Base-by-base conservation (phyloP, 2,329 filamentous ascomycete species). In the Penicillium oxalicum region DNA sequence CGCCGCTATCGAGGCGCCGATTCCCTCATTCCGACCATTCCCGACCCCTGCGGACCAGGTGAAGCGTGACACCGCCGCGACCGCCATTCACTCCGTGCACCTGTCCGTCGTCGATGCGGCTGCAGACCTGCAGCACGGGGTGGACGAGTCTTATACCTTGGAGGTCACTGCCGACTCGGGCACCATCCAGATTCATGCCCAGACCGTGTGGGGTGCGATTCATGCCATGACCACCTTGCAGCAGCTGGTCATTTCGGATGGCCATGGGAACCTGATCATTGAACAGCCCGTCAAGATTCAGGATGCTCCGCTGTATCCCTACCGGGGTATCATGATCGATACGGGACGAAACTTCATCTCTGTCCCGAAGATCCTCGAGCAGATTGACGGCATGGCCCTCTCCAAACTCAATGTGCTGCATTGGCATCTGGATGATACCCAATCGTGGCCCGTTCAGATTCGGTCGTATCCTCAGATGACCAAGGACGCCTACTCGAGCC, bases 341-440 rank as follows among this genome's bases (percentile, higher is more conserved):
- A 73, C 71, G 2, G 77, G 73, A 7, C 77, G 77, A 42, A 80
- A 81, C 61, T 81, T 74, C 60, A 73, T 80, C 49, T 72, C 73
- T 29, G 58, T 75, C 32, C 54, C 52, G 35, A 80, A 80, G 64
- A 75, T 80, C 51, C 58, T 69, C 12, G 77, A 80, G 62, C 77
- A 80, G 58, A 70, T 80, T 47, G 71, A 79, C 48, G 77, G 72
- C 48, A 74, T 81, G 70, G 69, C 77, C 6, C 67, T 80, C 40
- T 74, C 77, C 47, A 81, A 81, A 65, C 68, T 81, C 53, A 81
- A 80, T 52, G 70, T 79, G 12, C 65, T 81, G 34, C 78, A 81
- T 59, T 80, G 77, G 77, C 78, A 81, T 63, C 62, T 80, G 51
- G 70, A 74, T 29, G 78, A 81, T 58, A 65, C 72, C 9, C 78